Evolutionary conservation across 2,329 filamentous ascomycete species (phyloP).

Genomic region (Pyrenochaeta sp.): DNA sequence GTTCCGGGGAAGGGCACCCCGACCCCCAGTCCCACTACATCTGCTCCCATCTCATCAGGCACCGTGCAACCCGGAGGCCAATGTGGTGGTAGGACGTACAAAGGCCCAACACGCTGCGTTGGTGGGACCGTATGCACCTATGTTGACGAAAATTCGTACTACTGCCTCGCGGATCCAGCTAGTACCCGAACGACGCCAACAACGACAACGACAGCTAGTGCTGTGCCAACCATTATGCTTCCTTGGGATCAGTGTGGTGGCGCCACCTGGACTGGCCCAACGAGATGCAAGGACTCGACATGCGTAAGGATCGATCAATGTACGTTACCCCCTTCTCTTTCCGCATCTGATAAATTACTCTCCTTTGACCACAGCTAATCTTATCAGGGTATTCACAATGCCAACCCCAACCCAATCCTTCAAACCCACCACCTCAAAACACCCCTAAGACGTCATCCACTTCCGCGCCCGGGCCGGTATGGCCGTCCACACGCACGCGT

Average conservation of each 20-base stretch:
- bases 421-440: conserved; percentile 2
- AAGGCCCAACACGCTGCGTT: conserved; percentile 27
- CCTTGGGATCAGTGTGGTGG: conserved; percentile 27
- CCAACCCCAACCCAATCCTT: conserved; percentile 2
- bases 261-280: conserved; percentile 22
- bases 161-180: conserved; percentile 25
- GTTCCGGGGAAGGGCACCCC: conserved; percentile 22
- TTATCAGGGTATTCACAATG: conserved; percentile 18
- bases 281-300: conserved; percentile 19
- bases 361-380: not conserved
- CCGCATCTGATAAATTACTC: not conserved
- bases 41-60: conserved; percentile 21
- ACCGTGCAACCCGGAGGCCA: conserved; percentile 27
- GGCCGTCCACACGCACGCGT: conserved; percentile 12
- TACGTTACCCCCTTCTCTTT: not conserved
- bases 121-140: conserved; percentile 23
- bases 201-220: conserved; percentile 6
- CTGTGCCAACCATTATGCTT: conserved; percentile 17
- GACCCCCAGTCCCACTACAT: conserved; percentile 18
- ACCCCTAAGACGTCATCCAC: not conserved
- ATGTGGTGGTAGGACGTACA: conserved; percentile 22
- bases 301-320: conserved; percentile 21
- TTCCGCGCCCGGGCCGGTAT: not conserved
- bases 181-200: conserved; percentile 19
- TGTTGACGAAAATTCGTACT: conserved; percentile 22